Evolutionary conservation across 192 early-diverging fungal species (phyloP), one percentile per base, ranked within the genome.

Genomic region (Coemansia asiatica): DNA sequence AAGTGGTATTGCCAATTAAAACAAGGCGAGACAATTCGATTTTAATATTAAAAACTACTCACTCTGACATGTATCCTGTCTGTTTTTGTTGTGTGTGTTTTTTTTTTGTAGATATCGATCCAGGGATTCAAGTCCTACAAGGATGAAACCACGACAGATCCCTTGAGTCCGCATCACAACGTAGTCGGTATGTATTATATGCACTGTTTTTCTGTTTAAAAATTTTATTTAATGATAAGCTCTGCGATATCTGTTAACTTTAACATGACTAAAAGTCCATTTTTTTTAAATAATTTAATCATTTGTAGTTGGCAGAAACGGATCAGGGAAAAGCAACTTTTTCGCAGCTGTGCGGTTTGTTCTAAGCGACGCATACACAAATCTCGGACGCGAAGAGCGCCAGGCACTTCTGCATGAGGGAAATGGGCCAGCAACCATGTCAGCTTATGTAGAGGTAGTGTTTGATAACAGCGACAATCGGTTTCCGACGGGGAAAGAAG

Each of bases 121-220:
- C 94, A 96, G 71, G 97, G 97, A 51, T 99, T 99, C 88, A 99
- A 99, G 83, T 96, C 94, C 71, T 99, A 98, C 83, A 96, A 95
- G 75, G 93, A 99, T 65, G 95, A 97, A 75, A 96, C 91, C 16
- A 85, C 87, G 19, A 92, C 94, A 50, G 94, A 97, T 40, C 93
- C 93, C 5, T 95, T 99, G 71, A 94, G 92, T 68, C 88, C 88
- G 4, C 83, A 89, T 29, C 95, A 96, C 77, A 99, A 99, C 82
- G 97, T 98, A 55, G 89, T 98, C 74, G 95, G 94, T 92, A 69
- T 64, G 82, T 53, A 40, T 2, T 33, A 33, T 6, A 8, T 8
- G 31, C 31, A 33, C 31, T 33, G 8, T 33, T 33, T 33, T n/a
- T n/a, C n/a, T n/a, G n/a, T n/a, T n/a, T n/a, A n/a, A n/a, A n/a